Conservation (phyloP, 257 asterid genomes). For the Cinchona pubescens region DNA sequence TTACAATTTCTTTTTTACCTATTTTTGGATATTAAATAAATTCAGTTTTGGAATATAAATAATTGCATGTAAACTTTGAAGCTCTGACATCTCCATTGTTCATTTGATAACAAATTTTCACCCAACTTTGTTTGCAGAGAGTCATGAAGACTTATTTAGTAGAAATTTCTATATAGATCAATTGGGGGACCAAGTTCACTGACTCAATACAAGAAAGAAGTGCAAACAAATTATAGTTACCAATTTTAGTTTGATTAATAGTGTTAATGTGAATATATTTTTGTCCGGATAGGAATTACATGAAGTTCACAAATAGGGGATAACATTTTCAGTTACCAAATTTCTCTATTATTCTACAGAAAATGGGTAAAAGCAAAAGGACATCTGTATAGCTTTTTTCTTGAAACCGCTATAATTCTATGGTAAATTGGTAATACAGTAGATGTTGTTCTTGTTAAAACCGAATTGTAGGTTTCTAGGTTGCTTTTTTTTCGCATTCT, state of each 20-base stretch:
- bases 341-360: not conserved
- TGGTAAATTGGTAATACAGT: not conserved
- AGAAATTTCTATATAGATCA: constrained; percentile 1
- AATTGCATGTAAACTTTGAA: not conserved
- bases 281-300: no score
- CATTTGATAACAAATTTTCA: not conserved
- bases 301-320: not conserved
- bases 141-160: constrained; percentile 18
- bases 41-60: not conserved
- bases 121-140: constrained; percentile 20
- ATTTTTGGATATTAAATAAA: not conserved
- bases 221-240: no score
- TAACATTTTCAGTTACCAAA: not conserved
- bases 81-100: no score
- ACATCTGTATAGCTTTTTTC: not conserved
- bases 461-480: not conserved
- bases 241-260: not conserved
- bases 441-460: not conserved
- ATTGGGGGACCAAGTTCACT: not conserved
- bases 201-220: constrained; percentile 3
- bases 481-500: no score
- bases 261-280: constrained; percentile 1
- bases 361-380: not conserved
- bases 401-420: not conserved
- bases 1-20: no score